These are phyloP conservation scores for Neurospora discreta DNA, from an alignment of 495 filamentous ascomycete species.

Conservation along the genomic window DNA sequence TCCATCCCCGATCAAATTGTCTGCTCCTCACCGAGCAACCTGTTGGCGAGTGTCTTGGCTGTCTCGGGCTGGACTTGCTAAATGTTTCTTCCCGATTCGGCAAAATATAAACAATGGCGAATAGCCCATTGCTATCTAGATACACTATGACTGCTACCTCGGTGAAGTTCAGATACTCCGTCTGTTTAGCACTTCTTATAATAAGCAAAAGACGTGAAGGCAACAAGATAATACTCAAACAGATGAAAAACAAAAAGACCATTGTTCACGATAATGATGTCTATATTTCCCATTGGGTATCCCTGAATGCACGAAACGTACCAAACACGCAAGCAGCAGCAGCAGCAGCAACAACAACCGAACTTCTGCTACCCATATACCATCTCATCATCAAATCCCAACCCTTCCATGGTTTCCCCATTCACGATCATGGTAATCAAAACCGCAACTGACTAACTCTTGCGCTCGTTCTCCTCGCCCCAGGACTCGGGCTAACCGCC, in stretches of 20 bases:
- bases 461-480: not conserved
- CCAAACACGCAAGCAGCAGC: not conserved
- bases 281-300: not conserved
- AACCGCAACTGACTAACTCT: not conserved
- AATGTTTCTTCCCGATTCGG: not conserved
- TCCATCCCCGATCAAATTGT: no score
- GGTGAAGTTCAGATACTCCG: no score
- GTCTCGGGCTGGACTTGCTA: not conserved
- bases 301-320: not conserved
- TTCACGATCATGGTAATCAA: not conserved
- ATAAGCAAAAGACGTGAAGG: not conserved
- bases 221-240: not conserved
- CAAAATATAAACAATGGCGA: not conserved
- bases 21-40: no score
- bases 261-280: not conserved
- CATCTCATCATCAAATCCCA: not conserved
- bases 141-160: no score
- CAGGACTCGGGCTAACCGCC: conserved; percentile 5
- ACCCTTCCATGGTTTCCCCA: not conserved
- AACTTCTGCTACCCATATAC: not conserved
- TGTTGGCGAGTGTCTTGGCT: not conserved
- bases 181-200: no score
- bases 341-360: not conserved
- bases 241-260: not conserved
- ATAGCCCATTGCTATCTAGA: not conserved